phyloP scores from a whole-genome alignment of 1,284 basidiomycete genomes.

The Fistulina hepatica region DNA sequence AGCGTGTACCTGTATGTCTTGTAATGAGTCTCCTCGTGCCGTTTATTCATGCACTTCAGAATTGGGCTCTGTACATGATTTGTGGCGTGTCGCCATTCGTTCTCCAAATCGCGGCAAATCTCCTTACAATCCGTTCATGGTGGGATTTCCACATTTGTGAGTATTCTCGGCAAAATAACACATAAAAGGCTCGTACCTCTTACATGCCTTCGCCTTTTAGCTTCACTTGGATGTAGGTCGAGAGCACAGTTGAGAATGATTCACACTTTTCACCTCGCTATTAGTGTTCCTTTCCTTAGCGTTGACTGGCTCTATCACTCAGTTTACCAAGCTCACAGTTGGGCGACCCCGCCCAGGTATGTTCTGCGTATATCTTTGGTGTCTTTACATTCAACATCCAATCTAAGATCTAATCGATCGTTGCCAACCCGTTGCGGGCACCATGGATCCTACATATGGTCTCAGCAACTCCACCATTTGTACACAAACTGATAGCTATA shows the following conservation, averaged over 20 bases:
- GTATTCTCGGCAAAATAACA: conserved; percentile 8
- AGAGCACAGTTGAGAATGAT: conserved; percentile 14
- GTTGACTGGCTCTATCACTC: conserved; percentile 73
- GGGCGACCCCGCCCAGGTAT: conserved; percentile 81
- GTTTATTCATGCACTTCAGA: not conserved
- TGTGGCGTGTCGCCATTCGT: conserved; percentile 59
- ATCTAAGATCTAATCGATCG: conserved; percentile 70
- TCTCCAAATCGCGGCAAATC: conserved; percentile 58
- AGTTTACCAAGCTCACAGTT: conserved; percentile 79
- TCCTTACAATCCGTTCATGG: conserved; percentile 61
- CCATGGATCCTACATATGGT: conserved; percentile 62
- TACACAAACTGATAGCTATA: conserved; percentile 49
- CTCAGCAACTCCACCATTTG: conserved; percentile 73
- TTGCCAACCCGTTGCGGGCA: conserved; percentile 63
- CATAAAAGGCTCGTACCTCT: not conserved
- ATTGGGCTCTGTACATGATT: conserved; percentile 35
- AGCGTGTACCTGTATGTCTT: conserved; percentile 66
- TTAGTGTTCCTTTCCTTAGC: conserved; percentile 65
- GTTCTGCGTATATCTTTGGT: conserved; percentile 7
- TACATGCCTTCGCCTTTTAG: not conserved
- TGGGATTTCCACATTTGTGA: conserved; percentile 83
- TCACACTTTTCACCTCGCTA: conserved; percentile 1
- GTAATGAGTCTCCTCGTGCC: conserved; percentile 1
- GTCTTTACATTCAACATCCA: no score
- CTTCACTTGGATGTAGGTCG: conserved; percentile 22